Evolutionary conservation across 225 moss, liverwort and hornwort genomes (phyloP).

Genomic region (Pleurozium schreberi): DNA sequence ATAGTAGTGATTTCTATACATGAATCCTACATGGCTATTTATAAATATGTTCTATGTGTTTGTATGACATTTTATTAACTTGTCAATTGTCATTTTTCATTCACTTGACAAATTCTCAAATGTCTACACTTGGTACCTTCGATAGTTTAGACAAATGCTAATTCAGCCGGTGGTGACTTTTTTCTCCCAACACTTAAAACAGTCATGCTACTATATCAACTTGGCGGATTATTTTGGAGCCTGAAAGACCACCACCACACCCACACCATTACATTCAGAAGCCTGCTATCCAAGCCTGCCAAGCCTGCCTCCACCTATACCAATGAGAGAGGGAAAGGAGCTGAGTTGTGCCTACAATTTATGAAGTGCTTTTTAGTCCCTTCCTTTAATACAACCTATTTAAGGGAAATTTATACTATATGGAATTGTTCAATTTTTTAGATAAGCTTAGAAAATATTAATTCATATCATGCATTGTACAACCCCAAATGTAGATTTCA

Average conservation of each 20-base stretch:
- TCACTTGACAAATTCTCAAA: not conserved
- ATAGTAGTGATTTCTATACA: not conserved
- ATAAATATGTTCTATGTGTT: not conserved
- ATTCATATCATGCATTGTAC: not conserved
- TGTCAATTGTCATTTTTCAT: not conserved
- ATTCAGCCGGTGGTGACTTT: constrained; percentile 32
- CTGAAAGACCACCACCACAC: constrained; percentile 40
- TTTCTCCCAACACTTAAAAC: constrained; percentile 29
- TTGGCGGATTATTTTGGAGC: constrained; percentile 28
- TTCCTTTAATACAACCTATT: not conserved
- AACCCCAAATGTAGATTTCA: not conserved
- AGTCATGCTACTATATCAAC: constrained; percentile 25
- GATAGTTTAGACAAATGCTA: constrained; percentile 26
- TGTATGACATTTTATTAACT: not conserved
- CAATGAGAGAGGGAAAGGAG: constrained; percentile 33
- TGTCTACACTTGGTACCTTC: not conserved
- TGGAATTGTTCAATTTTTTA: not conserved
- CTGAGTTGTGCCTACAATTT: constrained; percentile 11
- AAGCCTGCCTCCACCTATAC: constrained; percentile 18
- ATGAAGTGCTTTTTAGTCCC: constrained; percentile 2
- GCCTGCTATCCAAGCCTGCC: constrained; percentile 11
- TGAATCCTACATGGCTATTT: not conserved
- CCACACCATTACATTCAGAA: constrained; percentile 17
- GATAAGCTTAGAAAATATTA: not conserved
- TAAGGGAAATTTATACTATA: not conserved